These are phyloP conservation scores for Rhododendron simsii DNA, from an alignment of 148 eudicot genomes.

Conservation along the genomic window DNA sequence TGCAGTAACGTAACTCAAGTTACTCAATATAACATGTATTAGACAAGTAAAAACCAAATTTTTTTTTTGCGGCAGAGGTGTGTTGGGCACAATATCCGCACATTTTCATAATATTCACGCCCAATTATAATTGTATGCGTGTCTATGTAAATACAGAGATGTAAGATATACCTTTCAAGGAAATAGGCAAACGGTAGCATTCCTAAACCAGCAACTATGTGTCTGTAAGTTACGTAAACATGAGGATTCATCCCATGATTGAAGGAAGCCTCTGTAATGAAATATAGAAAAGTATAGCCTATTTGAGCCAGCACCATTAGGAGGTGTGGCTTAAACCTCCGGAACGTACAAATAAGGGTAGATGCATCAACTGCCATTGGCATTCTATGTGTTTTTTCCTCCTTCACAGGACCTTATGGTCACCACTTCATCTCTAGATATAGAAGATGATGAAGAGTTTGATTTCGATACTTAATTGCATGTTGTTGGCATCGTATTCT, in stretches of 20 bases:
- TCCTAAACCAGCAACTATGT: constrained; percentile 52
- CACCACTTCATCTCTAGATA: background rate
- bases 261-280: constrained; percentile 80
- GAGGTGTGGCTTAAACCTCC: constrained; percentile 67
- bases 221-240: constrained; percentile 72
- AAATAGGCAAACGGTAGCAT: constrained; percentile 72
- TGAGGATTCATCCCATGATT: constrained; percentile 83
- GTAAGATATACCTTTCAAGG: constrained; percentile 55
- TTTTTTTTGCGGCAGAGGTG: background rate
- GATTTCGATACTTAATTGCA: constrained; percentile 4
- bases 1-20: background rate
- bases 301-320: constrained; percentile 62
- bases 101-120: background rate
- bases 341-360: constrained; percentile 16
- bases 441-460: constrained; percentile 4
- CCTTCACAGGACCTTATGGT: background rate
- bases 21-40: background rate
- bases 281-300: constrained; percentile 61
- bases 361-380: constrained; percentile 9
- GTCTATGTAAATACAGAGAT: background rate
- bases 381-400: background rate
- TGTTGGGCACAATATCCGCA: background rate
- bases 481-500: constrained; percentile 21
- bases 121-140: background rate
- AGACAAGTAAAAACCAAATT: background rate